These are phyloP conservation scores for Hanseniaspora sp. DNA, from an alignment of 1,139 yeast genomes.

Conservation along the genomic window DNA sequence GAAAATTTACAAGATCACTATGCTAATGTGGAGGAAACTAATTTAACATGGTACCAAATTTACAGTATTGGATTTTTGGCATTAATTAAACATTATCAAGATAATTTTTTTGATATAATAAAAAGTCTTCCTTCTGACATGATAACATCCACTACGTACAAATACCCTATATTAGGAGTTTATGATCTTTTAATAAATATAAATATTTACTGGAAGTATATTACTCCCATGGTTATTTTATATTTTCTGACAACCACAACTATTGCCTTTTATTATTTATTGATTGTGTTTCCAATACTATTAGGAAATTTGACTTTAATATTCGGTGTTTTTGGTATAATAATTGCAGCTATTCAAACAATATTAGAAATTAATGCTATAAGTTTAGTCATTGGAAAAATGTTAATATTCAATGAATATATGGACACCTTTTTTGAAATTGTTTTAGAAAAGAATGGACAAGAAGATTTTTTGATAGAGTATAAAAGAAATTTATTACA, in stretches of 20 bases:
- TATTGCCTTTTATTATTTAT: conserved; percentile 22
- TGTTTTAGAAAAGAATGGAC: conserved; percentile 22
- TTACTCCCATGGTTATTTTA: conserved; percentile 21
- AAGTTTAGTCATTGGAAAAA: conserved; percentile 22
- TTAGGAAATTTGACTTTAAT: conserved; percentile 21
- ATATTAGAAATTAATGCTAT: conserved; percentile 24
- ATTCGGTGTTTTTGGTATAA: conserved; percentile 26
- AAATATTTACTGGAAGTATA: conserved; percentile 24
- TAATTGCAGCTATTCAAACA: conserved; percentile 25
- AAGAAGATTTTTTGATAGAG: conserved; percentile 19
- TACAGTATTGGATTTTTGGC: not conserved
- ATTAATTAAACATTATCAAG: not conserved
- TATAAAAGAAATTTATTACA: conserved; percentile 3
- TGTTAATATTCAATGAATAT: conserved; percentile 22
- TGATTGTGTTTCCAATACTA: conserved; percentile 23
- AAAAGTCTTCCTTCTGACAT: conserved; percentile 19
- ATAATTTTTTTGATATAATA: not conserved
- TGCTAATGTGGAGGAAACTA: not conserved
- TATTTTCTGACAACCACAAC: conserved; percentile 22
- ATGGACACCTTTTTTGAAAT: conserved; percentile 24
- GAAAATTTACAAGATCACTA: not conserved
- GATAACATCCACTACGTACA: conserved; percentile 22
- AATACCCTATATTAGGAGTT: conserved; percentile 28
- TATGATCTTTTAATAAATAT: conserved; percentile 21
- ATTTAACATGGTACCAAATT: conserved; percentile 1